Base-by-base conservation (phyloP, 768 basidiomycete genomes). In the Candolleomyces aberdarensis region DNA sequence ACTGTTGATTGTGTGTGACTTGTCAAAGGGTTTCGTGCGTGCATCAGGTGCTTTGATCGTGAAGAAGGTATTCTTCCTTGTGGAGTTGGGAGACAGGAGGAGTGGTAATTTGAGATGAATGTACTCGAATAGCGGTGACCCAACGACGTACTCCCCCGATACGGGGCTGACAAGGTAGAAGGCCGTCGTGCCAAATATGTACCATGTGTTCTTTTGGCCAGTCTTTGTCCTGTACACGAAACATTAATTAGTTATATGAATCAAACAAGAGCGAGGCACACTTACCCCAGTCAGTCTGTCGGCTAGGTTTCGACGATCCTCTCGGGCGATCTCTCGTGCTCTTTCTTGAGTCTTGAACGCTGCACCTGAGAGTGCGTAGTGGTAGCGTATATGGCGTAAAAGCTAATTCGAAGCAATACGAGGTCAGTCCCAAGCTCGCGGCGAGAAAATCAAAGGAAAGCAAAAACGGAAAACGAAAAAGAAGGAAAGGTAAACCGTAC, bases 131-230 rank as follows among this genome's bases (percentile, higher is more conserved):
- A 84, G 80, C 0, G 83, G 82, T n/a, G 85, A 85, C 63, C 91
- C 92, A n/a, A n/a, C n/a, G n/a, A n/a, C n/a, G n/a, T n/a, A n/a
- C n/a, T n/a, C n/a, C n/a, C n/a, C n/a, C n/a, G 87, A 89, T 0
- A 87, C 88, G 0, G 92, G 91, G 68, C 92, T 88, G 43, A 94
- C 91, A 41, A 89, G 91, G 65, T 94, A 94, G 71, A 94, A 90
- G 1, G 92, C 91, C 72, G 94, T 79, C 0, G 90, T 84, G 54
- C 85, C 87, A 74, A 92, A 93, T 14, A 93, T 80, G 65, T 87
- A 93, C 92, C 92, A 94, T 0, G 92, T 89, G 66, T 88, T 91
- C 92, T 93, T 94, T 70, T 94, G 92, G 1, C 92, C 91, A 93
- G 68, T 94, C 92, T 70, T 94, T 92, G 65, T 94, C 94, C 88